Percentiles rank a stretch among this genome's conserved stretches.
Evolutionary conservation across 164 flowering plant species (phyloP).

Genomic region (Taxillus chinensis): DNA sequence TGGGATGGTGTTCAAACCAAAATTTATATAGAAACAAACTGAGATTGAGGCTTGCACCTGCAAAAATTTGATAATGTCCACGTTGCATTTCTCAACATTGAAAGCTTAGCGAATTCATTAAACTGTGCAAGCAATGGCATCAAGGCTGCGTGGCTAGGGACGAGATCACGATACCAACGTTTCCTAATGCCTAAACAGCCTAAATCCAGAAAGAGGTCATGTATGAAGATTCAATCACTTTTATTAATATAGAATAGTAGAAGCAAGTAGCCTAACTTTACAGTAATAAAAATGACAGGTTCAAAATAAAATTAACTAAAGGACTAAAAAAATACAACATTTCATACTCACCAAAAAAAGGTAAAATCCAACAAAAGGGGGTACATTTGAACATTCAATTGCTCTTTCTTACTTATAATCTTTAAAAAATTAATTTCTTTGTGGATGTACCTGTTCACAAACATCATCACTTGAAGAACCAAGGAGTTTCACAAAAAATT

Average conservation of each 20-base stretch:
- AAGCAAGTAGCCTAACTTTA: too few species aligned
- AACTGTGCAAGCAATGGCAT: constrained; percentile 58
- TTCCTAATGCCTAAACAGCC: constrained; percentile 95
- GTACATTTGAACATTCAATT: too few species aligned
- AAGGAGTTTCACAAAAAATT: constrained; percentile 41
- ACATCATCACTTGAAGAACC: constrained; percentile 48
- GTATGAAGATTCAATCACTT: too few species aligned
- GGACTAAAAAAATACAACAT: background rate
- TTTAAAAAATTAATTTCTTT: background rate
- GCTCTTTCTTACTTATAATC: too few species aligned
- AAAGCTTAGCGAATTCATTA: constrained; percentile 71
- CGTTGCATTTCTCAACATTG: constrained; percentile 83
- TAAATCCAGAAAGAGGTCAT: constrained; percentile 8
- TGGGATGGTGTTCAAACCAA: too few species aligned
- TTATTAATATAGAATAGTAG: too few species aligned
- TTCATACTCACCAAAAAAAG: too few species aligned
- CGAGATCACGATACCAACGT: constrained; percentile 83
- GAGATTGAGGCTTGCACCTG: constrained; percentile 84
- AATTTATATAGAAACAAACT: constrained; percentile 22
- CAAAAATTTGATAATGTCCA: constrained; percentile 90
- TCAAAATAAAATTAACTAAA: too few species aligned
- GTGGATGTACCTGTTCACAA: constrained; percentile 40
- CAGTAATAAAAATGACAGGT: too few species aligned
- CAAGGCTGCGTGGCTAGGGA: constrained; percentile 59
- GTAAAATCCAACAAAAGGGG: too few species aligned